These are phyloP conservation scores for Zasmidium angulare DNA, from an alignment of 2,329 filamentous ascomycete genomes.

Conservation along the genomic window DNA sequence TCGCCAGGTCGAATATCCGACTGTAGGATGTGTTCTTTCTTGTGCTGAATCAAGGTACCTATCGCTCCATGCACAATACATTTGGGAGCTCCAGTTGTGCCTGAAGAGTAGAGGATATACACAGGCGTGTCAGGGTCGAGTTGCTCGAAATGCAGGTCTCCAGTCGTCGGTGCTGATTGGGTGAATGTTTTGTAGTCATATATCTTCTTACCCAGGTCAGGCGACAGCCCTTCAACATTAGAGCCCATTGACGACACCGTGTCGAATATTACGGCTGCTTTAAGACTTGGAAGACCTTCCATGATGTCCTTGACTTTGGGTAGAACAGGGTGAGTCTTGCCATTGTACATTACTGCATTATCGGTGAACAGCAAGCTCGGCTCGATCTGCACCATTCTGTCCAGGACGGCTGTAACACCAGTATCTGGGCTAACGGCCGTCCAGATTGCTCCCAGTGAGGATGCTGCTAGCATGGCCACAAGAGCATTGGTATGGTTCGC, in stretches of 20 bases:
- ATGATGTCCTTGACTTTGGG: conserved; percentile 78
- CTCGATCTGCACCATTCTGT: conserved; percentile 80
- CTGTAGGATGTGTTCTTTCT: conserved; percentile 91
- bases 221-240: conserved; percentile 26
- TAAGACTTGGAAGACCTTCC: conserved; percentile 63
- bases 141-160: conserved; percentile 62
- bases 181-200: conserved; percentile 32
- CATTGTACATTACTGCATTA: conserved; percentile 87
- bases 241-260: conserved; percentile 53
- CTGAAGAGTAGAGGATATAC: conserved; percentile 91
- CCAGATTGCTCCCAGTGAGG: conserved; percentile 85
- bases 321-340: conserved; percentile 78
- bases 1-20: conserved; percentile 73
- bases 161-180: conserved; percentile 39
- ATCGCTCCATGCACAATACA: conserved; percentile 91
- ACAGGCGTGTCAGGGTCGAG: conserved; percentile 83
- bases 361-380: conserved; percentile 83
- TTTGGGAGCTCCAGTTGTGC: conserved; percentile 84
- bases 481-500: conserved; percentile 87
- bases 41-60: conserved; percentile 91
- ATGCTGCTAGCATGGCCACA: conserved; percentile 81
- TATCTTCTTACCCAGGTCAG: conserved; percentile 14
- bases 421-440: conserved; percentile 91
- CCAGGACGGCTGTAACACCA: conserved; percentile 85
- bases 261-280: conserved; percentile 72